Percentiles rank a stretch among this genome's conserved stretches.
phyloP scores from a whole-genome alignment of 352 stramenopile genomes.

The Lagenidium giganteum region DNA sequence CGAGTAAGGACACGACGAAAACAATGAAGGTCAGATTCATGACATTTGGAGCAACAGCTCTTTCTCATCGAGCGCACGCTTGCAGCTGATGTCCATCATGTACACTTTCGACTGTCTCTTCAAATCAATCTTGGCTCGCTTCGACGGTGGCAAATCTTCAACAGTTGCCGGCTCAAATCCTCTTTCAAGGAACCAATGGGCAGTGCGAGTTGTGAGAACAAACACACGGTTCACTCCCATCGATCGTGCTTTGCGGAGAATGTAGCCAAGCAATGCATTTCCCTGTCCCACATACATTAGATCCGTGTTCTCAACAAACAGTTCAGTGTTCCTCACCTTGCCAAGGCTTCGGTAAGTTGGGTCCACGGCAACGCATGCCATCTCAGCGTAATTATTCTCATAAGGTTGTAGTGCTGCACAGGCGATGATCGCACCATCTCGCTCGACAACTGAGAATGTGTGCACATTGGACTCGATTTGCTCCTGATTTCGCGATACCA shows the following conservation, averaged over 20 bases:
- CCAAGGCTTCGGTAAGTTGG: conserved; percentile 78
- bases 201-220: conserved; percentile 97
- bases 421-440: conserved; percentile 86
- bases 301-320: not conserved
- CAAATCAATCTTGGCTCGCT: conserved; percentile 71
- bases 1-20: too few relatives aligned
- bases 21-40: too few relatives aligned
- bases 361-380: conserved; percentile 88
- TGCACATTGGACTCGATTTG: conserved; percentile 87
- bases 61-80: conserved; percentile 78
- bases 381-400: conserved; percentile 86
- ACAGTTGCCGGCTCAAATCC: conserved; percentile 91
- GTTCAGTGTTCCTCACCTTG: conserved; percentile 31
- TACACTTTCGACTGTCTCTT: conserved; percentile 87
- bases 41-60: conserved; percentile 80
- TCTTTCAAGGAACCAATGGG: conserved; percentile 98
- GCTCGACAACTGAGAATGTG: conserved; percentile 85
- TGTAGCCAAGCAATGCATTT: conserved; percentile 88
- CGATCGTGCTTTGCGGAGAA: conserved; percentile 82
- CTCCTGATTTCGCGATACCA: conserved; percentile 85
- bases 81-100: conserved; percentile 85
- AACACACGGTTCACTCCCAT: conserved; percentile 92
- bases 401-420: conserved; percentile 88
- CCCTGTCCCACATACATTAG: conserved; percentile 29
- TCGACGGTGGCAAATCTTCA: conserved; percentile 80